A percentile compares a stretch with the other conserved stretches of the same genome.
Conservation (phyloP, 108 stramenopile genomes). For the Schizochytrium sp. region DNA sequence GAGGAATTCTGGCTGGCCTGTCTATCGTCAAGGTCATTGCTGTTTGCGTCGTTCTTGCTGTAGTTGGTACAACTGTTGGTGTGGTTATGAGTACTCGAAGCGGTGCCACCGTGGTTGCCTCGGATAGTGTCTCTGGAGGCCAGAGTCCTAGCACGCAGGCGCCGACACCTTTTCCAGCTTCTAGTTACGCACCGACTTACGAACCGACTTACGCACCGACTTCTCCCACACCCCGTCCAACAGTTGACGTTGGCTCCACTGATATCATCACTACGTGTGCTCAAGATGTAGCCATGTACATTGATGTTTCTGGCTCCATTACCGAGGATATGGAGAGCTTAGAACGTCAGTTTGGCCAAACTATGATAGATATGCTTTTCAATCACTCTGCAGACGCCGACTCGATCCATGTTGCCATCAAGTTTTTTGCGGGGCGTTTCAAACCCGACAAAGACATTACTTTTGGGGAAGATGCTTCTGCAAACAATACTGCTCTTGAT, state of each 20-base stretch:
- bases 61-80: neutral
- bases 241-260: neutral
- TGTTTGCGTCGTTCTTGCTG: neutral
- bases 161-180: neutral
- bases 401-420: neutral
- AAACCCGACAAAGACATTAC: neutral
- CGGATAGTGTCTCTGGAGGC: neutral
- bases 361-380: neutral
- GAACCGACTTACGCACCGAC: neutral
- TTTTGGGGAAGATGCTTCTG: neutral
- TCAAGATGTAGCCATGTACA: constrained; percentile 5
- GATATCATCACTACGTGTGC: constrained; percentile 17
- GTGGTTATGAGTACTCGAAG: neutral
- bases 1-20: neutral
- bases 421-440: neutral
- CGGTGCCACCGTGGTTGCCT: neutral
- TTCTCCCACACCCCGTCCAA: neutral
- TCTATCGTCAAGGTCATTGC: neutral
- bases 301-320: constrained; percentile 37
- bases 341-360: neutral
- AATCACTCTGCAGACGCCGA: neutral
- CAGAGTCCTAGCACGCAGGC: neutral
- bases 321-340: neutral
- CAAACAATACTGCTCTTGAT: neutral
- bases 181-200: neutral